phyloP scores from a whole-genome alignment of 768 basidiomycete species.

The Tephrocybe sp. region DNA sequence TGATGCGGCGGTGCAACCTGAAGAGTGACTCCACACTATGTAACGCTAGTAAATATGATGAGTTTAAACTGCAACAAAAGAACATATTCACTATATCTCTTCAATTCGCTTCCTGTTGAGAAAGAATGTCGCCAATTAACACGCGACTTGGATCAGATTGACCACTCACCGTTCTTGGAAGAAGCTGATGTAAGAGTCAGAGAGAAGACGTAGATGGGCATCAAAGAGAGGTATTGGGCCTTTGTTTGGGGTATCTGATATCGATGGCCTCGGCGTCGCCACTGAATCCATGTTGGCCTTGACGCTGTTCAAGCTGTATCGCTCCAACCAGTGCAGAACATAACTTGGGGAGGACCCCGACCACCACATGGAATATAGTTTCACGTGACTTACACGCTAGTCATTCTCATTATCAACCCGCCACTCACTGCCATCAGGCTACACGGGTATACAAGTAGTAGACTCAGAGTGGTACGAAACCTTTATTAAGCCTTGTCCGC shows the following conservation, averaged over 20 bases:
- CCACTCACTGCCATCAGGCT: no score
- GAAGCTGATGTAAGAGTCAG: conserved; percentile 79
- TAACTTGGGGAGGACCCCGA: conserved; percentile 9
- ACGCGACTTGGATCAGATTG: conserved; percentile 14
- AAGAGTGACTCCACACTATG: conserved; percentile 78
- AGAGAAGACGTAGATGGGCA: conserved; percentile 62
- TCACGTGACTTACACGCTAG: conserved; percentile 12
- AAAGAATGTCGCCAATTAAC: conserved; percentile 18
- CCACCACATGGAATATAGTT: conserved; percentile 2
- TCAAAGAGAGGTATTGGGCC: conserved; percentile 76
- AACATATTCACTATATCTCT: conserved; percentile 69
- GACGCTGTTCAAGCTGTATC: conserved; percentile 10
- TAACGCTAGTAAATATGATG: conserved; percentile 12
- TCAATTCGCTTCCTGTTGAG: conserved; percentile 78
- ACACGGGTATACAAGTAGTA: no score
- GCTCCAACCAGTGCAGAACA: conserved; percentile 6
- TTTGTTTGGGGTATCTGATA: conserved; percentile 35
- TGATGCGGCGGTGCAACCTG: conserved; percentile 71
- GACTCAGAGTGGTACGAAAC: no score
- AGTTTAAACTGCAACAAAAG: background rate
- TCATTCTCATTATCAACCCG: background rate
- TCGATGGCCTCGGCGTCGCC: conserved; percentile 39
- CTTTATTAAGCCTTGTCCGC: no score
- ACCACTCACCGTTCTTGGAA: conserved; percentile 77
- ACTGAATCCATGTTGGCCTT: conserved; percentile 30